These are phyloP conservation scores for Talaromyces sp. DNA, from an alignment of 2,329 filamentous ascomycete genomes.

Conservation along the genomic window DNA sequence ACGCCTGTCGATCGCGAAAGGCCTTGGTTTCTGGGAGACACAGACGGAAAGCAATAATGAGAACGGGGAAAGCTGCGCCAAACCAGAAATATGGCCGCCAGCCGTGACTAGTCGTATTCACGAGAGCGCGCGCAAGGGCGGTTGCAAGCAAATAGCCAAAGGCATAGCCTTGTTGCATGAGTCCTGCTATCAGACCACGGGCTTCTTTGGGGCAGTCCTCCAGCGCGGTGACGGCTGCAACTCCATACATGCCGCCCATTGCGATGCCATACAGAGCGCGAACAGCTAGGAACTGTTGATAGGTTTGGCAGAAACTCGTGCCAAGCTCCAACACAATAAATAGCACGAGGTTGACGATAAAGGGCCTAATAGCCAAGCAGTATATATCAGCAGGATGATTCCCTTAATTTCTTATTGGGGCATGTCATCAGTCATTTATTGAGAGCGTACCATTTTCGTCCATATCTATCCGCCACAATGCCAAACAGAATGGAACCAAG, in stretches of 20 bases:
- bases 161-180: conserved; percentile 76
- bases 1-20: neutral
- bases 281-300: conserved; percentile 68
- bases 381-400: too few species aligned
- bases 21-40: neutral
- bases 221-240: conserved; percentile 70
- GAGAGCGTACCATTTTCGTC: neutral
- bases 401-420: too few species aligned
- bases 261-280: conserved; percentile 68
- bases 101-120: conserved; percentile 1
- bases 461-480: conserved; percentile 28
- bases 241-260: conserved; percentile 77
- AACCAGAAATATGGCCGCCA: conserved; percentile 1
- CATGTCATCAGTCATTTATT: neutral
- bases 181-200: conserved; percentile 73
- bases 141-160: conserved; percentile 70
- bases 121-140: conserved; percentile 34
- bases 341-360: conserved; percentile 73
- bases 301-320: conserved; percentile 70
- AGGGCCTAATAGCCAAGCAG: conserved; percentile 48
- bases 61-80: neutral
- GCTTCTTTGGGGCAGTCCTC: conserved; percentile 67
- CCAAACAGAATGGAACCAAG: conserved; percentile 56
- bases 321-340: conserved; percentile 66
- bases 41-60: conserved; percentile 1